phyloP scores from a whole-genome alignment of 73 alveolate genomes.

The Urostyla sp. region DNA sequence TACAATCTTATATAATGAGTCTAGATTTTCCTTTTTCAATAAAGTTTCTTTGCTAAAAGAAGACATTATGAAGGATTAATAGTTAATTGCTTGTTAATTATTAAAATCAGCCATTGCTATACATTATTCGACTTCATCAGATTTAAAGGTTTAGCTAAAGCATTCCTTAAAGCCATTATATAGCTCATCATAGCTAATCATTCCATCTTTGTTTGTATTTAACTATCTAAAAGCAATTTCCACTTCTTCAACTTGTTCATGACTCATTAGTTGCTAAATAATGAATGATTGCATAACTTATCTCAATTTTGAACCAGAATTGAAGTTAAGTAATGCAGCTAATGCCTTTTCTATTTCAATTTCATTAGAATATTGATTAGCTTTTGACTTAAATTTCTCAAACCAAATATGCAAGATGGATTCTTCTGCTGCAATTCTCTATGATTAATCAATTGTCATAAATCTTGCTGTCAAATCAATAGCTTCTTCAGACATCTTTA shows the following conservation, averaged over 20 bases:
- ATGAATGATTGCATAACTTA: constrained; percentile 19
- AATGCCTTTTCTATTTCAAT: background rate
- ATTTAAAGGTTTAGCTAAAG: too few relatives aligned
- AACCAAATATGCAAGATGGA: constrained; percentile 33
- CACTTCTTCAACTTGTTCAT: constrained; percentile 37
- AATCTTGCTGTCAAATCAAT: constrained; percentile 2
- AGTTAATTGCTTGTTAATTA: constrained; percentile 51
- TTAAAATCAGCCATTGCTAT: constrained; percentile 43
- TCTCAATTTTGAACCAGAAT: constrained; percentile 12
- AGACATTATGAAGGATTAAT: constrained; percentile 52
- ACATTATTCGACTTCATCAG: constrained; percentile 28
- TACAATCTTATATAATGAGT: too few relatives aligned
- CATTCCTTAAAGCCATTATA: constrained; percentile 46
- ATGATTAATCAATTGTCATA: background rate
- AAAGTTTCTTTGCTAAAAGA: constrained; percentile 35
- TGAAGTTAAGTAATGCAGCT: background rate
- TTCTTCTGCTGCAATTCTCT: constrained; percentile 38
- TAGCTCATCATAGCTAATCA: constrained; percentile 49
- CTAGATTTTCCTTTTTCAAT: too few relatives aligned
- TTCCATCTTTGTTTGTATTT: constrained; percentile 46
- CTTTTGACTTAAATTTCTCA: background rate
- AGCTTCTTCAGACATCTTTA: background rate
- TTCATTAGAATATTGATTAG: too few relatives aligned
- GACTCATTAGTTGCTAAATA: constrained; percentile 2
- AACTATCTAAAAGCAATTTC: constrained; percentile 48